These are phyloP conservation scores for Boletus reticuloceps DNA, from an alignment of 768 basidiomycete genomes.

Conservation along the genomic window DNA sequence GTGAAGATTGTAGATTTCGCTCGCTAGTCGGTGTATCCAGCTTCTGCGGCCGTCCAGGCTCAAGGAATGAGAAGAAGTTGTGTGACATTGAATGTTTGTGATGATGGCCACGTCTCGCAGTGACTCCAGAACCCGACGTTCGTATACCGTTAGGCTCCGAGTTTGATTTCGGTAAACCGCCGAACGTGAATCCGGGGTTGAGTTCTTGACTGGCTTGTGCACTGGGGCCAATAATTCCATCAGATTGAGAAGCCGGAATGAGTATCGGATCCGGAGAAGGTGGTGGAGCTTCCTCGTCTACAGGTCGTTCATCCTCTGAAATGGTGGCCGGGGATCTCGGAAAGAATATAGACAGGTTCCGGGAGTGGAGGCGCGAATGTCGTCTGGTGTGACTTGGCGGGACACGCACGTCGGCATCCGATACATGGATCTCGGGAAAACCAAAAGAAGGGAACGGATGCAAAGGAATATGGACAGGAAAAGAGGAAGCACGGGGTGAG, in stretches of 20 bases:
- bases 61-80: constrained; percentile 94
- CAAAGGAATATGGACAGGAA: constrained; percentile 25
- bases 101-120: constrained; percentile 64
- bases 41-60: constrained; percentile 48
- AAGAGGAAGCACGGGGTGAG: constrained; percentile 30
- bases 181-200: constrained; percentile 63
- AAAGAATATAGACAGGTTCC: constrained; percentile 91
- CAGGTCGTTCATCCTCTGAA: constrained; percentile 57
- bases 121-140: constrained; percentile 21
- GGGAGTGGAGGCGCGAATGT: constrained; percentile 80
- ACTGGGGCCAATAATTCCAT: constrained; percentile 18
- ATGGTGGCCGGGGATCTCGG: constrained; percentile 67
- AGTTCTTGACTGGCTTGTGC: constrained; percentile 38
- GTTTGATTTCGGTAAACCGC: constrained; percentile 40
- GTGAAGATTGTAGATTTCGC: constrained; percentile 51
- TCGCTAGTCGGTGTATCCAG: constrained; percentile 12
- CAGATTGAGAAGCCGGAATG: constrained; percentile 42
- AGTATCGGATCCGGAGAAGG: constrained; percentile 41
- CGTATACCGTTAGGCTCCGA: constrained; percentile 19
- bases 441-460: constrained; percentile 23
- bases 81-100: constrained; percentile 94
- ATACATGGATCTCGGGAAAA: constrained; percentile 17
- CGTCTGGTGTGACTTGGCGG: constrained; percentile 34
- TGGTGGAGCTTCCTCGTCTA: constrained; percentile 47
- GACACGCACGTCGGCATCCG: constrained; percentile 10